Evolutionary conservation across 768 basidiomycete genomes (phyloP).

Genomic region (Mycena filopes): DNA sequence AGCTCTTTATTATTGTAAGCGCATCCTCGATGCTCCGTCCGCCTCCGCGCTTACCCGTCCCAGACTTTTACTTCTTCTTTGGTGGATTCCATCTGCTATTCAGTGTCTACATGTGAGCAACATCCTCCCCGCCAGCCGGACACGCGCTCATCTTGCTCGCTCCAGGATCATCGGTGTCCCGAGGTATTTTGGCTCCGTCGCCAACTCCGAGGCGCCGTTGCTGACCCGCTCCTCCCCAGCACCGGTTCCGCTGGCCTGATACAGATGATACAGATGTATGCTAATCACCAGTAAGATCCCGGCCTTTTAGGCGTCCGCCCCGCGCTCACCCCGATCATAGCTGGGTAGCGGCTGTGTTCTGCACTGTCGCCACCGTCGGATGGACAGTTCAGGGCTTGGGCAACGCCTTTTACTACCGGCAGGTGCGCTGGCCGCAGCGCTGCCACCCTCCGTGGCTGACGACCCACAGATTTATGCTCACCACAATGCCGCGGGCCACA

Average conservation of each 20-base stretch:
- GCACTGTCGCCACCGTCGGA: constrained; percentile 82
- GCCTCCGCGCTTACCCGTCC: constrained; percentile 43
- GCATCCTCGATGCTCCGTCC: constrained; percentile 39
- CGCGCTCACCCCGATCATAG: constrained; percentile 30
- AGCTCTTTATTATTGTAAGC: constrained; percentile 91
- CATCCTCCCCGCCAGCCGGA: constrained; percentile 37
- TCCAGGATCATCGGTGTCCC: constrained; percentile 94
- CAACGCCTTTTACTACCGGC: constrained; percentile 82
- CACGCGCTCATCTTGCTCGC: constrained; percentile 42
- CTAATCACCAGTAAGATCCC: constrained; percentile 75
- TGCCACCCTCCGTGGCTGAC: constrained; percentile 21
- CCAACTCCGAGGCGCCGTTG: constrained; percentile 46
- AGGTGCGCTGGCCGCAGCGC: constrained; percentile 56
- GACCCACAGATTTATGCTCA: constrained; percentile 75
- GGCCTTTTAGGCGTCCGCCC: constrained; percentile 57
- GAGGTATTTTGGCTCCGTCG: constrained; percentile 59
- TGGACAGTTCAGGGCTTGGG: constrained; percentile 90
- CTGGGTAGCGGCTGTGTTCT: constrained; percentile 84
- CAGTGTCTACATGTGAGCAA: constrained; percentile 87
- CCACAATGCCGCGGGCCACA: constrained; percentile 86
- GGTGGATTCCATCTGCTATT: constrained; percentile 94
- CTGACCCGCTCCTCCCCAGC: constrained; percentile 49
- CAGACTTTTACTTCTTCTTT: constrained; percentile 98
- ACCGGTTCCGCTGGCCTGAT: constrained; percentile 97
- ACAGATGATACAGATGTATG: constrained; percentile 88